Conservation (phyloP, 2,329 filamentous ascomycete genomes). For the Aspergillus glaucus region DNA sequence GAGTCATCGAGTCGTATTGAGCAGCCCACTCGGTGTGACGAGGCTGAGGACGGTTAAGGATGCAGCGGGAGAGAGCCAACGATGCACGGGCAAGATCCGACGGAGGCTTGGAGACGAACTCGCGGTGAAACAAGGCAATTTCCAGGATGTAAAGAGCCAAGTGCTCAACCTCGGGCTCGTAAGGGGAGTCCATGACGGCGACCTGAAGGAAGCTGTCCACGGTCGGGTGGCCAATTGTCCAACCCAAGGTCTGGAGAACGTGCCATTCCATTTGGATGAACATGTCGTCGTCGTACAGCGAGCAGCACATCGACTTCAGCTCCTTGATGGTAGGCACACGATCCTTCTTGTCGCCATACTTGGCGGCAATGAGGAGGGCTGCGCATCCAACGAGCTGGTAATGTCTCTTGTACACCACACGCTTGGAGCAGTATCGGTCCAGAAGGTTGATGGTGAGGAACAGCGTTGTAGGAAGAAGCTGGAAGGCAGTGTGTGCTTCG, state of each 20-base stretch:
- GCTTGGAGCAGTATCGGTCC: constrained; percentile 94
- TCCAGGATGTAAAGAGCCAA: constrained; percentile 93
- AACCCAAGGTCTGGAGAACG: constrained; percentile 92
- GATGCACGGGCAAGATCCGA: constrained; percentile 86
- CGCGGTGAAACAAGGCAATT: constrained; percentile 91
- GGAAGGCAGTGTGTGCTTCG: constrained; percentile 93
- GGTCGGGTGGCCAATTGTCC: constrained; percentile 92
- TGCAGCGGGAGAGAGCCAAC: constrained; percentile 76
- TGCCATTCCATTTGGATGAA: constrained; percentile 99
- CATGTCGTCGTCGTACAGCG: constrained; percentile 97
- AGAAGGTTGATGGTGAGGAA: constrained; percentile 95
- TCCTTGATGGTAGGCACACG: constrained; percentile 96
- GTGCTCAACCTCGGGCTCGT: constrained; percentile 83
- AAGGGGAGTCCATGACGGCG: constrained; percentile 66
- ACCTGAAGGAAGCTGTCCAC: constrained; percentile 90
- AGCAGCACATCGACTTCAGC: constrained; percentile 98
- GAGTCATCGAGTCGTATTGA: constrained; percentile 45
- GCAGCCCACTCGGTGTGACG: constrained; percentile 68
- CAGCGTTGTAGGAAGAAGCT: constrained; percentile 85
- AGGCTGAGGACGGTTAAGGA: constrained; percentile 72
- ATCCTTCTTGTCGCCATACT: constrained; percentile 98
- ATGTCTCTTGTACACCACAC: constrained; percentile 97
- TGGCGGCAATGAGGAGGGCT: constrained; percentile 90
- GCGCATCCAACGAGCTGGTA: constrained; percentile 97
- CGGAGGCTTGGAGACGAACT: constrained; percentile 88